Percentiles rank a stretch among this genome's conserved stretches.
phyloP scores from a whole-genome alignment of 78 protist species.

The Dictyostelium discoideum region DNA sequence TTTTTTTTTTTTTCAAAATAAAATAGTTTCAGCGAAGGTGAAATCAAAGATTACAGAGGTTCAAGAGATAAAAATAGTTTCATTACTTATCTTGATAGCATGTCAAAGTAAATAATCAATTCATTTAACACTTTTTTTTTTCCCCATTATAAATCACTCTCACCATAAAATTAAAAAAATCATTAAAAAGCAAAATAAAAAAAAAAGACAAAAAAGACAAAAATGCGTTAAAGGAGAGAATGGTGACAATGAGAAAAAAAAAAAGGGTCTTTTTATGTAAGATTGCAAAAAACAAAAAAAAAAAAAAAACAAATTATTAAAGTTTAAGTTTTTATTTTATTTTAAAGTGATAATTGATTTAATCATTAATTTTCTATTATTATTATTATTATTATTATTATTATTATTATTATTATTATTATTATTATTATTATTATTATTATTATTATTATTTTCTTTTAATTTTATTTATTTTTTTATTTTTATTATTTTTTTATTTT shows the following conservation, averaged over 20 bases:
- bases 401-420: too few species aligned
- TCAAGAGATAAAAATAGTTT: conserved; percentile 27
- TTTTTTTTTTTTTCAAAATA: not conserved
- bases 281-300: not conserved
- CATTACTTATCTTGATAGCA: conserved; percentile 22
- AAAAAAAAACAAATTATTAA: not conserved
- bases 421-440: too few species aligned
- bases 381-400: too few species aligned
- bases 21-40: not conserved
- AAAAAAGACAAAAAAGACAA: not conserved
- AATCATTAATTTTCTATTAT: too few species aligned
- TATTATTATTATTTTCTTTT: too few species aligned
- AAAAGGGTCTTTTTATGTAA: not conserved
- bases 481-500: not conserved
- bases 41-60: conserved; percentile 38
- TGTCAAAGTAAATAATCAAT: conserved; percentile 34
- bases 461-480: not conserved
- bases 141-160: not conserved
- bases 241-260: not conserved
- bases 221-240: not conserved
- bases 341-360: not conserved
- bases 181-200: not conserved
- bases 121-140: not conserved
- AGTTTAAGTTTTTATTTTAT: not conserved
- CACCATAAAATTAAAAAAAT: not conserved